These are phyloP conservation scores for Trypanosoma congolense DNA, from an alignment of 208 protist genomes.

Conservation along the genomic window DNA sequence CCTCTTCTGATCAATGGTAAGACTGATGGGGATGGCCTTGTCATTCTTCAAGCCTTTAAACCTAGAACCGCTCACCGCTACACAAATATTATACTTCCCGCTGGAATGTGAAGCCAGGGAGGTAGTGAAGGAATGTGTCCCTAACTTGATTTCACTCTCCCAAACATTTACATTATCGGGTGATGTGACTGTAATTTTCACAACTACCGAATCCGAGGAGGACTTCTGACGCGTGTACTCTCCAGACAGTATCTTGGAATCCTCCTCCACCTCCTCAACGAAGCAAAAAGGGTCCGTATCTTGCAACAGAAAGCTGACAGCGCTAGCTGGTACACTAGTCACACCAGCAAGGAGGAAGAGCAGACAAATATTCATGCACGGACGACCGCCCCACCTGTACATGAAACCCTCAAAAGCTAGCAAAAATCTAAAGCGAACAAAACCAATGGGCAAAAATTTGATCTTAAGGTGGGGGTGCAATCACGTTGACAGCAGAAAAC, in stretches of 20 bases:
- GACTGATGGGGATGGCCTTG: conserved; percentile 14
- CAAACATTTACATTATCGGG: conserved; percentile 2
- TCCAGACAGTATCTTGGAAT: conserved; percentile 31
- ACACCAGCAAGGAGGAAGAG: not conserved
- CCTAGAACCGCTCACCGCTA: conserved; percentile 6
- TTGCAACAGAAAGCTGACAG: conserved; percentile 38
- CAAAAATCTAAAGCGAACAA: conserved; percentile 17
- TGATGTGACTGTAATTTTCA: conserved; percentile 3
- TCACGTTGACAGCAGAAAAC: no score
- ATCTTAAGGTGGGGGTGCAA: no score
- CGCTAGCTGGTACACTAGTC: conserved; percentile 9
- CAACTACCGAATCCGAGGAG: not conserved
- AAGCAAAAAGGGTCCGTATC: conserved; percentile 53
- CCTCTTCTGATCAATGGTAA: conserved; percentile 25
- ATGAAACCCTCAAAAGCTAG: not conserved
- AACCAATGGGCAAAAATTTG: not conserved
- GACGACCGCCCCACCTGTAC: no score
- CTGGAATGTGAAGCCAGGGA: not conserved
- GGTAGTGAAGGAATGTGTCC: conserved; percentile 21
- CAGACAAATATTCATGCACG: no score
- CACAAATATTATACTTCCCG: conserved; percentile 27
- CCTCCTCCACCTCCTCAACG: conserved; percentile 36
- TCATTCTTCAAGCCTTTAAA: conserved; percentile 5
- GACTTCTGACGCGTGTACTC: conserved; percentile 33
- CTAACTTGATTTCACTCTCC: conserved; percentile 6